Percentiles rank a stretch among this genome's conserved stretches.
These are phyloP conservation scores for Exophiala phaeomuriformis DNA, from an alignment of 2,329 filamentous ascomycete genomes.

Conservation along the genomic window DNA sequence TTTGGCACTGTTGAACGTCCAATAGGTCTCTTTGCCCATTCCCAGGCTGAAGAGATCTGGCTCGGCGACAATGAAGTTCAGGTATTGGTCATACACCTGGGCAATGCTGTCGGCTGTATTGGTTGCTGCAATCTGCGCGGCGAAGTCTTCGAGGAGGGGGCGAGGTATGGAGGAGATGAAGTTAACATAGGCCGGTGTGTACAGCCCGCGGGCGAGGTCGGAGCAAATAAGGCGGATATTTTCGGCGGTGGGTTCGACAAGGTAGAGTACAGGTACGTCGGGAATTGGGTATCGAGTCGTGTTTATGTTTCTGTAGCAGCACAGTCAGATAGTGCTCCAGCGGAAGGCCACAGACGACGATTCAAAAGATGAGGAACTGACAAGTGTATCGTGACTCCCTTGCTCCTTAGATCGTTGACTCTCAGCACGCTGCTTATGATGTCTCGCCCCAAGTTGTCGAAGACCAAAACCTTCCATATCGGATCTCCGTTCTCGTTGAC, in stretches of 20 bases:
- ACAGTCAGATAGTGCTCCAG: conserved; percentile 2
- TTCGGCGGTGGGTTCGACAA: conserved; percentile 77
- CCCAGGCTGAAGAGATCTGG: conserved; percentile 92
- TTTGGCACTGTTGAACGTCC: conserved; percentile 66
- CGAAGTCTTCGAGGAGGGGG: conserved; percentile 89
- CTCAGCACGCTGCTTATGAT: conserved; percentile 93
- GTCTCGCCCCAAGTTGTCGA: conserved; percentile 85
- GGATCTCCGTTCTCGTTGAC: conserved; percentile 73
- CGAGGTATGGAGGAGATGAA: conserved; percentile 90
- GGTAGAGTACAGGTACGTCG: conserved; percentile 91
- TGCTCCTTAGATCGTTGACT: conserved; percentile 83
- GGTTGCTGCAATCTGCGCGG: conserved; percentile 72
- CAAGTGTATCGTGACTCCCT: conserved; percentile 97
- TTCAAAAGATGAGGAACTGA: conserved; percentile 38
- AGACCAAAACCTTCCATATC: conserved; percentile 96
- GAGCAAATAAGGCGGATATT: conserved; percentile 78
- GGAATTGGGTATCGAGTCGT: conserved; percentile 81
- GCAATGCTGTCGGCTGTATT: conserved; percentile 84
- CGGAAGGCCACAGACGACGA: background rate
- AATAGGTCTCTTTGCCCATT: conserved; percentile 89
- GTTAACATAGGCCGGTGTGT: conserved; percentile 92
- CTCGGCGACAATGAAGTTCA: conserved; percentile 95
- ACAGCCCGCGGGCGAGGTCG: conserved; percentile 80
- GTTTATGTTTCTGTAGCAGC: conserved; percentile 60
- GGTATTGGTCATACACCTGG: conserved; percentile 90